Evolutionary conservation across 768 basidiomycete species (phyloP), one percentile per base, ranked within the genome.

Genomic region (Rhodotorula diobovata): DNA sequence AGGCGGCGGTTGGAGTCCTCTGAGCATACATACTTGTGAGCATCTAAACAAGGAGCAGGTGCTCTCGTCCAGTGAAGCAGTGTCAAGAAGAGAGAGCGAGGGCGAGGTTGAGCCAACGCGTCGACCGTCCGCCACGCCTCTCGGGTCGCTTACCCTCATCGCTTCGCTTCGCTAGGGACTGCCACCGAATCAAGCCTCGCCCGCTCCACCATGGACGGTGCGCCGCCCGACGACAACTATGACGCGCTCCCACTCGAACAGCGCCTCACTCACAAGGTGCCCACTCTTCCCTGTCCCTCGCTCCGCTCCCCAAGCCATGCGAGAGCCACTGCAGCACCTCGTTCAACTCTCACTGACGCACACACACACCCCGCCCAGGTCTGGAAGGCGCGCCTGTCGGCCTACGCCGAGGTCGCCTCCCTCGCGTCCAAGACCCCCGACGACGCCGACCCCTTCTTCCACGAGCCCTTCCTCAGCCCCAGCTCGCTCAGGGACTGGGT

Each of bases 301-400:
- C 21, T 20, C 23, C 62, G 11, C 4, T 2, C 43, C 21, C 32
- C 9, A 21, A 41, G 28, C 48, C 2, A 51, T 45, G 35, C 20
- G 0, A 12, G 23, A 41, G 28, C 34, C 66, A 51, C 41, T 39
- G 23, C 1, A 53, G 35, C 41, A 34, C 14, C 20, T 48, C 37
- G 3, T 34, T 10, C 41, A 41, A 23, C 28, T 39, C 28, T 32
- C 41, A 63, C 55, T 21, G 46, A 11, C 10, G 18, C 28, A 28
- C 32, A 8, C 23, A 5, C 3, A 35, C n/a, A 21, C 9, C 39
- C 18, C 11, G 0, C 45, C 14, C 66, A 83, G 85, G 95, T 95
- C 80, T 99, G 96, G 96, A 98, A 98, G 82, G 96, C 96, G 68
- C 88, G 96, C 76, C 87, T 95, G 77, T 92, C 87, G 80, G 96